Evolutionary conservation across 768 basidiomycete genomes (phyloP).

Genomic region (Mycena rosella): DNA sequence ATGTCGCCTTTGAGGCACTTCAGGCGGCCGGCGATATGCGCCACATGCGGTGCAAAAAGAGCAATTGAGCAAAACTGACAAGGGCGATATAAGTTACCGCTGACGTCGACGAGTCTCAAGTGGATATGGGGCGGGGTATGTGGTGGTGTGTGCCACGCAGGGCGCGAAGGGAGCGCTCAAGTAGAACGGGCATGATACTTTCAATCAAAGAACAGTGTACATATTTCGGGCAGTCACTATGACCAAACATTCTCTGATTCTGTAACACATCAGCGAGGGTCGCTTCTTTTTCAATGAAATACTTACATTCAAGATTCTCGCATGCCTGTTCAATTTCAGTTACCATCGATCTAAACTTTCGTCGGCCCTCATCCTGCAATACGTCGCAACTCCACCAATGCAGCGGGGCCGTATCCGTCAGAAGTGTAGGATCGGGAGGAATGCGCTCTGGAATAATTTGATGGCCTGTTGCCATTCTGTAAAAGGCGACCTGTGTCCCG

Average conservation of each 20-base stretch:
- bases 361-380: constrained; percentile 18
- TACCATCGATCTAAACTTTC: constrained; percentile 11
- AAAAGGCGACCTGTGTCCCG: constrained; percentile 12
- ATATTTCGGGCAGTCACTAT: constrained; percentile 5
- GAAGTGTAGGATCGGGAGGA: constrained; percentile 8
- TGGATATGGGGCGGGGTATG: not conserved
- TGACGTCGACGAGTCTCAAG: not conserved
- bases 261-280: constrained; percentile 13
- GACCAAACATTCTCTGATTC: constrained; percentile 5
- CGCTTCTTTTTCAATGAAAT: constrained; percentile 15
- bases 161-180: not conserved
- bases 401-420: constrained; percentile 23
- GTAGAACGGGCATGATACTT: not conserved
- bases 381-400: constrained; percentile 21
- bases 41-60: no score
- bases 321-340: constrained; percentile 18
- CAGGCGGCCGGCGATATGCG: no score
- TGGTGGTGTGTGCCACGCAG: not conserved
- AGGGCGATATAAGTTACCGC: not conserved
- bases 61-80: no score
- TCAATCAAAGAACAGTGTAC: constrained; percentile 14
- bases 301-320: constrained; percentile 18
- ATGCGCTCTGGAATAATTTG: constrained; percentile 14
- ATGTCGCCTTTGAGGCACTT: no score
- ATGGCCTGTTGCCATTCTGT: constrained; percentile 10